Evolutionary conservation across 441 rosid genomes (phyloP).

Genomic region (Manihot esculenta): DNA sequence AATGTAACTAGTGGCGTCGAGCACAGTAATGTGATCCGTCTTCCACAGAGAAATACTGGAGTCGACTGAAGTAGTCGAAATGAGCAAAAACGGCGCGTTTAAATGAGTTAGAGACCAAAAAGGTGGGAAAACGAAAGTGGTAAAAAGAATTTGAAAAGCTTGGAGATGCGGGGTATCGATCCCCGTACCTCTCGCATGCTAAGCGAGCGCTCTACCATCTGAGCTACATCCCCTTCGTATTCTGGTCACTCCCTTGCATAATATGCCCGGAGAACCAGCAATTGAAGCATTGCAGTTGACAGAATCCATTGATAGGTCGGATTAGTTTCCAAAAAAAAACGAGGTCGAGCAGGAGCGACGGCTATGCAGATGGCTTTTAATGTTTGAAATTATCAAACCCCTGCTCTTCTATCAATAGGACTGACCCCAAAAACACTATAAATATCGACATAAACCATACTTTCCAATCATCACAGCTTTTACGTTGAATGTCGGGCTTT

Average conservation of each 20-base stretch:
- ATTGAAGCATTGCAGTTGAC: no score
- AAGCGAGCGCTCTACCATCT: slow-evolving; percentile 99
- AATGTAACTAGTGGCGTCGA: neutral
- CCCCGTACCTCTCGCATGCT: slow-evolving; percentile 96
- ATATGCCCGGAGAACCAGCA: no score
- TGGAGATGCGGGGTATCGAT: slow-evolving; percentile 64
- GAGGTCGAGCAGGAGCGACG: neutral
- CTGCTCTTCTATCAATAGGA: neutral
- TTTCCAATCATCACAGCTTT: neutral
- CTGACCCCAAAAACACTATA: neutral
- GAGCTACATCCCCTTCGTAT: slow-evolving; percentile 81
- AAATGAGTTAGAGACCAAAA: no score
- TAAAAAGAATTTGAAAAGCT: no score
- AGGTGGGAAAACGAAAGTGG: no score
- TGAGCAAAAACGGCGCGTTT: no score
- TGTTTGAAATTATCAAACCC: neutral
- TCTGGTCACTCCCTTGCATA: no score
- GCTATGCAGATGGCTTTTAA: neutral
- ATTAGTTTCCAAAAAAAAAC: neutral
- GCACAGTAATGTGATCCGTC: no score
- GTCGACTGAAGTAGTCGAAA: no score
- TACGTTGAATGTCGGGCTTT: neutral
- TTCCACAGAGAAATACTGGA: no score
- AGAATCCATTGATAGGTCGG: no score
- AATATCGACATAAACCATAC: neutral